Percentiles rank a stretch among this genome's conserved stretches.
Evolutionary conservation across 176 grass and related monocot species (phyloP).

Genomic region (Carex cristatella): DNA sequence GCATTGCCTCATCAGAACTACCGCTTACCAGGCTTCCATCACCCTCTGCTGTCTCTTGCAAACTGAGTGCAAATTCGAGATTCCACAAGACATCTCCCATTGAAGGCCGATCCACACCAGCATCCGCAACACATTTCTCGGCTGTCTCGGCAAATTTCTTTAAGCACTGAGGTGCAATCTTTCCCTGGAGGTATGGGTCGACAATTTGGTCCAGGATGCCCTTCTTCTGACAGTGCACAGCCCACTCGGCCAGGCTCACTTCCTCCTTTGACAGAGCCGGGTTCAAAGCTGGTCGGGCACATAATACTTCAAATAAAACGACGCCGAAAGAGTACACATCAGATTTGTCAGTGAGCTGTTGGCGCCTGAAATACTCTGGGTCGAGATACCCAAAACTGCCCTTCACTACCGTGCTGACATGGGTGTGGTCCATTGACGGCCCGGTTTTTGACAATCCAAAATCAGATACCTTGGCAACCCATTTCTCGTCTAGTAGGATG

Average conservation of each 20-base stretch:
- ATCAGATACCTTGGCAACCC: constrained; percentile 97
- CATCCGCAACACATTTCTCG: constrained; percentile 87
- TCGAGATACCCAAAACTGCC: constrained; percentile 96
- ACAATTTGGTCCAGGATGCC: constrained; percentile 85
- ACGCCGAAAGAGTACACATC: constrained; percentile 96
- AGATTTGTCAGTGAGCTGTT: constrained; percentile 93
- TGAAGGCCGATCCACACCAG: constrained; percentile 63
- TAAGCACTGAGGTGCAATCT: constrained; percentile 79
- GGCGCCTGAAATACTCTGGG: constrained; percentile 86
- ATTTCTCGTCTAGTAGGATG: constrained; percentile 92
- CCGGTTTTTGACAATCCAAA: constrained; percentile 94
- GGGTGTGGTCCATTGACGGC: constrained; percentile 81
- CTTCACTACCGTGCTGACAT: constrained; percentile 97
- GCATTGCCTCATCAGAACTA: constrained; percentile 46
- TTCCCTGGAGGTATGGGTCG: constrained; percentile 73
- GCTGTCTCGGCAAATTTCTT: constrained; percentile 94
- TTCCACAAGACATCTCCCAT: constrained; percentile 99
- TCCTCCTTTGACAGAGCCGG: constrained; percentile 81
- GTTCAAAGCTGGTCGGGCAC: constrained; percentile 77
- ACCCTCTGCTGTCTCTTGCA: constrained; percentile 77
- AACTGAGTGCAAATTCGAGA: constrained; percentile 87
- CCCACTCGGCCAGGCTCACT: constrained; percentile 97
- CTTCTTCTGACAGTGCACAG: constrained; percentile 87
- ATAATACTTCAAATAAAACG: constrained; percentile 88
- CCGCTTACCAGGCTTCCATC: constrained; percentile 60